Evolutionary conservation across 106 monocot species (phyloP).

Genomic region (Dendrobium officinale): DNA sequence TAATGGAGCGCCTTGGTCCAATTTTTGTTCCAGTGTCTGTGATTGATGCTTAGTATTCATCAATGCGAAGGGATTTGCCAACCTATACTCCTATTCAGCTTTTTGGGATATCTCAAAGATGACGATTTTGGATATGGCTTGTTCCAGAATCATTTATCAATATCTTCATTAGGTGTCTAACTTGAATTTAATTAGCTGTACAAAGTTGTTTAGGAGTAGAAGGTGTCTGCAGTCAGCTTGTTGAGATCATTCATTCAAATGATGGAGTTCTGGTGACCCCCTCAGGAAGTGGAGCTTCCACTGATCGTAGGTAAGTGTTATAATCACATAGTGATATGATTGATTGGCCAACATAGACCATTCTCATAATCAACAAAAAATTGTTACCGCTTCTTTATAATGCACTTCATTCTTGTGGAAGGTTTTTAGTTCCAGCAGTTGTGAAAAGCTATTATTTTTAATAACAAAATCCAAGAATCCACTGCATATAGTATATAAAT

Average conservation of each 20-base stretch:
- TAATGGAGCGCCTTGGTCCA: neutral
- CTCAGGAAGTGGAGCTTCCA: neutral
- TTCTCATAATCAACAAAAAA: neutral
- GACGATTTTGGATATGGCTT: neutral
- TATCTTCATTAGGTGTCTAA: neutral
- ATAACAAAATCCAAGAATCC: neutral
- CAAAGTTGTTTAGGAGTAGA: conserved; percentile 6
- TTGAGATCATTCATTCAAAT: conserved; percentile 4
- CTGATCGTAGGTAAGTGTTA: neutral
- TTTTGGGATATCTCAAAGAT: neutral
- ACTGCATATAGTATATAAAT: neutral
- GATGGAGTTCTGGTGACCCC: neutral
- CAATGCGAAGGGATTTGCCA: neutral
- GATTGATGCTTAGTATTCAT: neutral
- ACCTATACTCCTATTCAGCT: neutral
- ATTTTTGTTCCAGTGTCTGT: neutral
- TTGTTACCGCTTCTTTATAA: neutral
- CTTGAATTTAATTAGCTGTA: neutral
- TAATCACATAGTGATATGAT: neutral
- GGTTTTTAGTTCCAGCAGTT: neutral
- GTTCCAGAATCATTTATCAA: conserved; percentile 6
- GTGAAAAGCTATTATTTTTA: neutral
- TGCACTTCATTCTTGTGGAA: neutral
- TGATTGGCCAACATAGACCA: neutral
- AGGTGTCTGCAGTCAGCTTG: neutral